A percentile compares a stretch with the other conserved stretches of the same genome.
phyloP scores from a whole-genome alignment of 768 basidiomycete species.

The Gymnopilus dilepis region DNA sequence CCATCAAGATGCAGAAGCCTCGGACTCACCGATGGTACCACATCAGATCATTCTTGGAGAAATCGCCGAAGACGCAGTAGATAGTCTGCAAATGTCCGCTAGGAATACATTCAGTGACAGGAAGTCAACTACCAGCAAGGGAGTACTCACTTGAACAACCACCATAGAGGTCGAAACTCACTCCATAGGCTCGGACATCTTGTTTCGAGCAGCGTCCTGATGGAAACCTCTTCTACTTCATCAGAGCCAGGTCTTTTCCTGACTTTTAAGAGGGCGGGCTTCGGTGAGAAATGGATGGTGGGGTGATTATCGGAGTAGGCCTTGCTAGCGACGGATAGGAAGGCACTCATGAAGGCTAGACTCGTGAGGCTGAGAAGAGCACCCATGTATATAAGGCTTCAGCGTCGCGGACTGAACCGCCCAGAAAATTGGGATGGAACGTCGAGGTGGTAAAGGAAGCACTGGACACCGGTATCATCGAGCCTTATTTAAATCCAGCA shows the following conservation, averaged over 20 bases:
- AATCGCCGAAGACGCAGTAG: conserved; percentile 64
- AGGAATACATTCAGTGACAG: conserved; percentile 2
- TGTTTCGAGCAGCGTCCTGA: conserved; percentile 44
- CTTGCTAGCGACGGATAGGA: conserved; percentile 35
- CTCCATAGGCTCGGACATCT: conserved; percentile 48
- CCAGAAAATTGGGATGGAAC: conserved; percentile 9
- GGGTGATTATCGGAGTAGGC: conserved; percentile 29
- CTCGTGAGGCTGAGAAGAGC: conserved; percentile 35
- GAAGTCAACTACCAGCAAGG: not conserved
- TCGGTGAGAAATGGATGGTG: conserved; percentile 44
- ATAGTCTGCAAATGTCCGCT: conserved; percentile 72
- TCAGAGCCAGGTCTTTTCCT: conserved; percentile 35
- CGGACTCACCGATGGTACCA: conserved; percentile 56
- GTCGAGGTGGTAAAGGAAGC: conserved; percentile 13
- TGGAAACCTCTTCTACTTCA: conserved; percentile 42
- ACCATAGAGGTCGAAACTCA: conserved; percentile 52
- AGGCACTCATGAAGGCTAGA: conserved; percentile 39
- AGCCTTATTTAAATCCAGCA: conserved; percentile 12
- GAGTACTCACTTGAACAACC: conserved; percentile 49
- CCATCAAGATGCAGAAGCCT: not conserved
- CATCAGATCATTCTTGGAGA: conserved; percentile 59
- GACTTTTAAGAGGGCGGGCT: conserved; percentile 42
- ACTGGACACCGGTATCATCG: conserved; percentile 1
- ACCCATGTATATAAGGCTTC: conserved; percentile 24
- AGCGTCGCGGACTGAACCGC: conserved; percentile 3